Base-by-base conservation (phyloP, 2,329 filamentous ascomycete genomes). In the Verticillium dahliae region DNA sequence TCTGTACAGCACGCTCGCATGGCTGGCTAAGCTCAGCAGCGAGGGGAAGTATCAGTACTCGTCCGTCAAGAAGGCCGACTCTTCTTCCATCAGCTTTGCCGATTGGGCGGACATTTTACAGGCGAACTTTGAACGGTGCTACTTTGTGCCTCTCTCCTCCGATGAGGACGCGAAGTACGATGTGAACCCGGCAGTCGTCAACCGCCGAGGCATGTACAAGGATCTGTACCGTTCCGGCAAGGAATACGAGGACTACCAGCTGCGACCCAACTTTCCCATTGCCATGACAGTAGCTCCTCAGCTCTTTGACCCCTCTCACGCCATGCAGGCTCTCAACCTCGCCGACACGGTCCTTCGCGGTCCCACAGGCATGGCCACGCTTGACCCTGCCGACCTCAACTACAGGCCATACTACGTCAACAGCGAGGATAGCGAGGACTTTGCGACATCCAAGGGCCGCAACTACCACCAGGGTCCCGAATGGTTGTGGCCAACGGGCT, bases 401-500 rank as follows among this genome's bases (percentile, higher is more conserved):
- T 99, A 99, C 77, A 87, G 91, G 3, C 93, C 93, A 0, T 91
- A 95, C 79, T 99, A 99, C 78, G 87, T 89, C 80, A 99, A 99
- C 78, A 90, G 89, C 67, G 94, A 98, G 70, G 95, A 99, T 75
- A 94, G 89, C 63, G 86, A 85, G 13, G 91, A 98, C 74, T 98
- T 97, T 71, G 85, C 91, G 11, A 98, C 94, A 0, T 87, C 90
- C 68, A 98, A 98, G 76, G 95, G 95, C 58, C 85, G 95, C 61
- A 99, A 98, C 76, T 99, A 99, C 77, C 95, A 99, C 75, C 94
- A 98, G 74, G 95, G 95, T 4, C 96, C 95, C 0, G 95, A 99
- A 74, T 99, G 95, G 95, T 79, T 97, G 31, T 99, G 95, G 95
- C 96, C 94, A 0, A 94, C 92, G 1, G 95, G 95, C 4, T 99